A percentile compares a stretch with the other conserved stretches of the same genome.
Conservation (phyloP, 1,284 basidiomycete genomes). For the Pascua guehoae region DNA sequence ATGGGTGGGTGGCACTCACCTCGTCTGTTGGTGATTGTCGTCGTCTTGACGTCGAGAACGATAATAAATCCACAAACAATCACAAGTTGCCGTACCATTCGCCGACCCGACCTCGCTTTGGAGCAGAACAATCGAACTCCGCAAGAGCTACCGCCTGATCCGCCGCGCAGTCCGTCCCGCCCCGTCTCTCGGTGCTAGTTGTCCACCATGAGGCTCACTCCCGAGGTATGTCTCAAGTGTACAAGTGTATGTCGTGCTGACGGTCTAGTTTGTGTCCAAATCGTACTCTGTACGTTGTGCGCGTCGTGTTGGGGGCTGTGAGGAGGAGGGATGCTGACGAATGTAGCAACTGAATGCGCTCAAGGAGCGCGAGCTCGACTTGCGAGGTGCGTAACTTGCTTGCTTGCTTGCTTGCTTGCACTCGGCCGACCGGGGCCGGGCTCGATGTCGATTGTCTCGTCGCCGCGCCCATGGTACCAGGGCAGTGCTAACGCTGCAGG, state of each 20-base stretch:
- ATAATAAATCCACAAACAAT: no score
- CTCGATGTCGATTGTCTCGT: no score
- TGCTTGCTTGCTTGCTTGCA: conserved; percentile 7
- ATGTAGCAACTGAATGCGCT: conserved; percentile 75
- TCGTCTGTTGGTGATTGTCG: no score
- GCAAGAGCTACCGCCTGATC: not conserved
- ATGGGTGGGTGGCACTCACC: no score
- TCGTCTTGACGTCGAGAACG: no score
- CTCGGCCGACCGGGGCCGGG: no score
- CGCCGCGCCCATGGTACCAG: not conserved
- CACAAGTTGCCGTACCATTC: not conserved
- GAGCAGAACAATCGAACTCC: not conserved
- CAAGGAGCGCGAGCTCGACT: conserved; percentile 91
- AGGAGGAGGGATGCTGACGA: conserved; percentile 7
- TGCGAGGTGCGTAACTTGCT: conserved; percentile 62
- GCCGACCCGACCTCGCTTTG: not conserved
- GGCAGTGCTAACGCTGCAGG: conserved; percentile 56
- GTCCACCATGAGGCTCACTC: conserved; percentile 47
- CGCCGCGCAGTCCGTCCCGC: not conserved
- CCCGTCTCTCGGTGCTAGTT: not conserved
- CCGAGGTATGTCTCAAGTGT: conserved; percentile 40
- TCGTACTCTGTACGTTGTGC: conserved; percentile 44
- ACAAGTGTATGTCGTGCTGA: not conserved
- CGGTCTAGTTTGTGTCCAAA: conserved; percentile 42
- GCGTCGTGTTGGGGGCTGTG: no score